Conservation (phyloP, 2,329 filamentous ascomycete species). For the Verticillium longisporum region DNA sequence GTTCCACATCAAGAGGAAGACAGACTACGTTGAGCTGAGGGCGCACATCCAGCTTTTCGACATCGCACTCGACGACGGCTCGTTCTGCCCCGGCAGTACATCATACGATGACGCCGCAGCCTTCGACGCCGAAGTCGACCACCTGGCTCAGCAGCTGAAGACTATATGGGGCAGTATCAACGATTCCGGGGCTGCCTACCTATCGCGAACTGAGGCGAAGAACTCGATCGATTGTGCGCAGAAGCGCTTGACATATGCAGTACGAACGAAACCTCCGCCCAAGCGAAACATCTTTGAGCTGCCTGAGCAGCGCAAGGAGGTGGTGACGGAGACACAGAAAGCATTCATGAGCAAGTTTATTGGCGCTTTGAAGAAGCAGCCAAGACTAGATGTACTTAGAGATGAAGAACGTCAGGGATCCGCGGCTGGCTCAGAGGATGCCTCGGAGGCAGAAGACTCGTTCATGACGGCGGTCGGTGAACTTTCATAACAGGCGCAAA, state of each 20-base stretch:
- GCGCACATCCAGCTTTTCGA: constrained; percentile 65
- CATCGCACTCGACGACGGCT: constrained; percentile 63
- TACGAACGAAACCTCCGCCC: constrained; percentile 56
- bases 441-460: constrained; percentile 7
- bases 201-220: constrained; percentile 72
- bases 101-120: constrained; percentile 20
- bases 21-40: constrained; percentile 63
- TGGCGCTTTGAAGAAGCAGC: constrained; percentile 17
- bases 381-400: not conserved
- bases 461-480: constrained; percentile 8
- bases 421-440: not conserved
- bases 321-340: constrained; percentile 31
- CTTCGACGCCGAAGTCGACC: constrained; percentile 70
- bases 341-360: constrained; percentile 43
- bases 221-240: constrained; percentile 67
- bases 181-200: constrained; percentile 65
- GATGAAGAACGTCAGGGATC: not conserved
- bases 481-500: not conserved
- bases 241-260: constrained; percentile 63
- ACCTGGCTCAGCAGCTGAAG: constrained; percentile 53
- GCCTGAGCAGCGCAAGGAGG: constrained; percentile 20
- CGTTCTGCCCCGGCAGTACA: constrained; percentile 21
- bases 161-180: constrained; percentile 57
- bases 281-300: constrained; percentile 46
- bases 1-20: constrained; percentile 46